Percentiles rank a stretch among this genome's conserved stretches.
These are phyloP conservation scores for Tylopilus rubrobrunneus DNA, from an alignment of 768 basidiomycete species.

Conservation along the genomic window DNA sequence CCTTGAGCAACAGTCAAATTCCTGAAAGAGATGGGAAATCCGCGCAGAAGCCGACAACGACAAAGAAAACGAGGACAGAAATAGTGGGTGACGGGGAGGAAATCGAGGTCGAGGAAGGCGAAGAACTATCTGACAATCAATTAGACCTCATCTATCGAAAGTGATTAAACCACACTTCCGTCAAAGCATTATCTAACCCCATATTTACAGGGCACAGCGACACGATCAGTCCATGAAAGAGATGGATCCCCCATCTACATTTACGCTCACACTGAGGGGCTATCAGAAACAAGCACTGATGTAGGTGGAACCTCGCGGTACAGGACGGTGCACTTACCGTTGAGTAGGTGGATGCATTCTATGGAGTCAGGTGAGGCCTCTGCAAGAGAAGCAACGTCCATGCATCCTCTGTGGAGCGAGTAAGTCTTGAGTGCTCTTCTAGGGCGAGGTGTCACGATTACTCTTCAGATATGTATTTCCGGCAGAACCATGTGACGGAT, in stretches of 20 bases:
- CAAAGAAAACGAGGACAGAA: slow-evolving; percentile 51
- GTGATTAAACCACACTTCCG: slow-evolving; percentile 37
- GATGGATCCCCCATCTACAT: slow-evolving; percentile 78
- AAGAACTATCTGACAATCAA: slow-evolving; percentile 78
- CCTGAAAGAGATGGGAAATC: slow-evolving; percentile 33
- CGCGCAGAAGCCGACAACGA: slow-evolving; percentile 30
- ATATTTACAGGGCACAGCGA: slow-evolving; percentile 65
- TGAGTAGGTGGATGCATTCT: slow-evolving; percentile 82
- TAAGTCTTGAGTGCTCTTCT: slow-evolving; percentile 35
- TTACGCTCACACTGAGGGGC: slow-evolving; percentile 68
- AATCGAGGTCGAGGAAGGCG: slow-evolving; percentile 78
- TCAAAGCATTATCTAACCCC: slow-evolving; percentile 1
- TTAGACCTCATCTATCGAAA: slow-evolving; percentile 81
- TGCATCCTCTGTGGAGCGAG: slow-evolving; percentile 97
- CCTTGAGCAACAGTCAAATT: slow-evolving; percentile 26
- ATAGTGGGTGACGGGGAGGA: slow-evolving; percentile 80
- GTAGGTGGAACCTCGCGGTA: slow-evolving; percentile 36
- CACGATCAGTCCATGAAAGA: slow-evolving; percentile 72
- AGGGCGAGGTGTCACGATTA: neutral
- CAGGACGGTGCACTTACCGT: neutral
- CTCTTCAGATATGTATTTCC: slow-evolving; percentile 69
- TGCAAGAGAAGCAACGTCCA: slow-evolving; percentile 63
- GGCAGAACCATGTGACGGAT: slow-evolving; percentile 47
- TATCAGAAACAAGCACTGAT: slow-evolving; percentile 93
- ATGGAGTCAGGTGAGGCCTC: slow-evolving; percentile 73